Evolutionary conservation across 225 moss, liverwort and hornwort species (phyloP).

Genomic region (Straminergon stramineum): DNA sequence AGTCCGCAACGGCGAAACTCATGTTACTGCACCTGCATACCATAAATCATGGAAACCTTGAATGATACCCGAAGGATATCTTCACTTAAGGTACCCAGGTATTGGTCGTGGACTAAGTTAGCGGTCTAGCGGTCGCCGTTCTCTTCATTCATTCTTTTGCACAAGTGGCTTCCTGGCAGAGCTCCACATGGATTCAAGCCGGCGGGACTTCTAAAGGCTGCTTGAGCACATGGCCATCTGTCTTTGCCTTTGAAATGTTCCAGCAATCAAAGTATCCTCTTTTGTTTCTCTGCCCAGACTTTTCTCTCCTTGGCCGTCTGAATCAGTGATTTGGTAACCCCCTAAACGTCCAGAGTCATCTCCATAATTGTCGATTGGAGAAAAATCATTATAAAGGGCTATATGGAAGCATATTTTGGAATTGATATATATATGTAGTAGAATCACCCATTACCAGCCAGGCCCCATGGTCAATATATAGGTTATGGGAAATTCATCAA

Average conservation of each 20-base stretch:
- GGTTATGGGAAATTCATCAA: too few species aligned
- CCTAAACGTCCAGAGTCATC: too few species aligned
- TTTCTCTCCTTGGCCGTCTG: neutral
- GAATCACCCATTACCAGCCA: too few species aligned
- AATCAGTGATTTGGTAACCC: neutral
- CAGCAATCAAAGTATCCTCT: neutral
- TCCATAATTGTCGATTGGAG: too few species aligned
- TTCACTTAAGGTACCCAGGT: neutral
- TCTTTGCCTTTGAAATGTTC: neutral
- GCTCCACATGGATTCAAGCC: neutral
- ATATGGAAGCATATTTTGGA: too few species aligned
- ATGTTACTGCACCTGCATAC: neutral
- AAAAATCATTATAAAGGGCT: too few species aligned
- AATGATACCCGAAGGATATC: neutral
- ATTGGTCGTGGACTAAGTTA: neutral
- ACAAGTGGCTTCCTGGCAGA: neutral
- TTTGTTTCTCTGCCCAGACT: neutral
- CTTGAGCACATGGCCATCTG: neutral
- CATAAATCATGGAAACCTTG: neutral
- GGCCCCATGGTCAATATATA: too few species aligned
- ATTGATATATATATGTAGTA: too few species aligned
- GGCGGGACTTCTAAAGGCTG: neutral
- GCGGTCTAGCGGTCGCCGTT: neutral
- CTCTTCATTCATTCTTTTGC: neutral
- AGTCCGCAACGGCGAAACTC: neutral